phyloP scores from a whole-genome alignment of 108 stramenopile species.

The Bacterosira constricta region DNA sequence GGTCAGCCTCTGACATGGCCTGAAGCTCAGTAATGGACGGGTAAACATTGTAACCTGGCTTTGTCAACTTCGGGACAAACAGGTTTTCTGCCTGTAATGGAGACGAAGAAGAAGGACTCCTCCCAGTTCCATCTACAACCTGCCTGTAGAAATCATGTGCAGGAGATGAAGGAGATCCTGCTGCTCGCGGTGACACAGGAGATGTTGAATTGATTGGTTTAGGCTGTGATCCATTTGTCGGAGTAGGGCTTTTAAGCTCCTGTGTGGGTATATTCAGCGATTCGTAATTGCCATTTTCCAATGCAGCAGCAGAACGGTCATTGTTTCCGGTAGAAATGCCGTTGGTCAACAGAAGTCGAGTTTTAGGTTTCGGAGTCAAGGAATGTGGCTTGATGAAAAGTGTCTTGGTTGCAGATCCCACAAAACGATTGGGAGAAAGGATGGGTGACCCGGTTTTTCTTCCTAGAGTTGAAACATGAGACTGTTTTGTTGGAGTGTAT shows the following conservation, averaged over 20 bases:
- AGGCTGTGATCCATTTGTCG: conserved; percentile 16
- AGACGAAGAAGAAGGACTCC: conserved; percentile 14
- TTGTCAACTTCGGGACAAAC: conserved; percentile 75
- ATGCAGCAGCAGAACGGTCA: conserved; percentile 2
- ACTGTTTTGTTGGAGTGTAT: conserved; percentile 58
- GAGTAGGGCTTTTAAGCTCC: conserved; percentile 5
- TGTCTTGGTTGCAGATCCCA: conserved; percentile 59
- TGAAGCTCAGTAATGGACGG: conserved; percentile 70
- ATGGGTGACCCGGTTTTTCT: conserved; percentile 41
- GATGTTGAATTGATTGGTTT: conserved; percentile 29
- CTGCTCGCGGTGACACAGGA: not conserved
- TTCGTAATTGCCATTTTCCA: conserved; percentile 44
- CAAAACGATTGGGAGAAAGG: conserved; percentile 58
- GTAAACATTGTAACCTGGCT: conserved; percentile 77
- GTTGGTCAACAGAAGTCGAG: conserved; percentile 53
- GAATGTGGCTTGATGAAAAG: conserved; percentile 64
- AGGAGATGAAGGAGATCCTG: conserved; percentile 24
- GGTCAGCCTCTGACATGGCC: conserved; percentile 82
- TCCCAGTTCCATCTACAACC: conserved; percentile 38
- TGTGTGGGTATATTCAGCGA: conserved; percentile 24
- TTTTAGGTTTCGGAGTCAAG: conserved; percentile 62
- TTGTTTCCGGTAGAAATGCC: conserved; percentile 25
- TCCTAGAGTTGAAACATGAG: conserved; percentile 40
- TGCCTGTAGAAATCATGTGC: conserved; percentile 72
- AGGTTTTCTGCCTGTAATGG: conserved; percentile 4